A percentile compares a stretch with the other conserved stretches of the same genome.
Conservation (phyloP, 2,329 filamentous ascomycete species). For the Beauveria australis region DNA sequence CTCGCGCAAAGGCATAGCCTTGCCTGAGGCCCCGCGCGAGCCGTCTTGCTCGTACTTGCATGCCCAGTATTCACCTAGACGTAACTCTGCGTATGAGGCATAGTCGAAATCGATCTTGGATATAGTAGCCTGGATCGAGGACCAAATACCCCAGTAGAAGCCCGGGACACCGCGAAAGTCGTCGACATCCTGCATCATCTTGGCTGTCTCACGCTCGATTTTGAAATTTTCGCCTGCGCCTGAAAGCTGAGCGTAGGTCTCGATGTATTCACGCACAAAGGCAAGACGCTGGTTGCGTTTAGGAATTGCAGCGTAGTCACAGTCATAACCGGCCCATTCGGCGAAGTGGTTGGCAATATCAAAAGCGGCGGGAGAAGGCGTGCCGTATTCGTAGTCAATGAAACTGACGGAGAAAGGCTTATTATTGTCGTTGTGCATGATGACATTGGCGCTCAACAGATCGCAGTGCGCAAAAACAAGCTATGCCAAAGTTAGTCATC, state of each 20-base stretch:
- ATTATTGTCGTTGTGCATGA: slow-evolving; percentile 51
- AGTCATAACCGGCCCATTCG: slow-evolving; percentile 96
- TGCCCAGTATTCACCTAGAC: slow-evolving; percentile 85
- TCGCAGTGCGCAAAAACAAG: slow-evolving; percentile 95
- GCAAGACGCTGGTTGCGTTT: slow-evolving; percentile 66
- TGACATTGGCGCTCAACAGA: slow-evolving; percentile 91
- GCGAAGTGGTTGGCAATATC: slow-evolving; percentile 97
- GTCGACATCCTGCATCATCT: slow-evolving; percentile 75
- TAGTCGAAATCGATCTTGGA: slow-evolving; percentile 97
- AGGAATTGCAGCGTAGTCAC: slow-evolving; percentile 78
- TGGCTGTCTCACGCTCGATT: slow-evolving; percentile 55
- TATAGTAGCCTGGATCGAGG: slow-evolving; percentile 87
- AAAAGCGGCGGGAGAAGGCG: slow-evolving; percentile 87
- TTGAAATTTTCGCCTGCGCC: slow-evolving; percentile 36
- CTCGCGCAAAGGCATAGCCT: slow-evolving; percentile 66
- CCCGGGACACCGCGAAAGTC: slow-evolving; percentile 81
- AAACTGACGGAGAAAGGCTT: slow-evolving; percentile 54
- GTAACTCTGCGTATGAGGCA: slow-evolving; percentile 75
- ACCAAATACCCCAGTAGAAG: slow-evolving; percentile 91
- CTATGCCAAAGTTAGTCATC: slow-evolving; percentile 28
- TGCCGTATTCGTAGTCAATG: slow-evolving; percentile 98
- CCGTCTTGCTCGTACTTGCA: slow-evolving; percentile 73
- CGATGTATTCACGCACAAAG: slow-evolving; percentile 79
- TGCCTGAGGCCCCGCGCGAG: slow-evolving; percentile 40
- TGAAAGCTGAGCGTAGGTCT: slow-evolving; percentile 56